Base-by-base conservation (phyloP, 305 asterid species). In the Solanum aculeatissimum region DNA sequence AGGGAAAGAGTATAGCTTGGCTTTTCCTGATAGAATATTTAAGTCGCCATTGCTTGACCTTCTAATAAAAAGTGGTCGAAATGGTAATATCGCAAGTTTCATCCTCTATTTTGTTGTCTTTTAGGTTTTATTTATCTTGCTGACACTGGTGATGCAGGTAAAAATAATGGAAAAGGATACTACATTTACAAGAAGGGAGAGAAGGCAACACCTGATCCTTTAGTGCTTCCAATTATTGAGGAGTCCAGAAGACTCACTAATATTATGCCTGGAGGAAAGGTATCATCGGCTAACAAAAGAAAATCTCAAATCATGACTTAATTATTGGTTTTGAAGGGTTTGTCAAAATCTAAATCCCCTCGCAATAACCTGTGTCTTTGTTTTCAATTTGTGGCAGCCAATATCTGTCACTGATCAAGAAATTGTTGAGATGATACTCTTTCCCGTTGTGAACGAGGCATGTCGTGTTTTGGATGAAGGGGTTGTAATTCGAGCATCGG, bases 381-480 rank as follows among this genome's bases (percentile, higher is more conserved):
- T 84, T 51, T 80, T 66, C 78, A 79, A 84, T 81, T 70, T 66
- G 49, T 81, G 85, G 83, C 97, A 97, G 99, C 96, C 97, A 62
- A 89, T 97, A 89, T 91, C 96, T 43, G 83, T 97, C 77, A 92
- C 97, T 23, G 98, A 97, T 89, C 91, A 91, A 89, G 98, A 97
- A 90, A 89, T 97, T 83, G 92, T 95, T 43, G 97, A 94, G 91
- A 97, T 97, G 99, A 83, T 97, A 84, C 92, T 97, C 85, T 95
- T 97, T 90, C 98, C 99, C 0, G 95, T 97, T 70, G 99, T 95
- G 87, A 97, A 95, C 55, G 99, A 97, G 91, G 97, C 98, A 53
- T 94, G 98, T 81, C 98, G 96, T 60, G 97, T 97, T 84, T 81
- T 97, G 91, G 98, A 94, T 80, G 98, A 97, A 62, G 96, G 97